Conservation (phyloP, 2,329 filamentous ascomycete species). For the Phialophora expanda region DNA sequence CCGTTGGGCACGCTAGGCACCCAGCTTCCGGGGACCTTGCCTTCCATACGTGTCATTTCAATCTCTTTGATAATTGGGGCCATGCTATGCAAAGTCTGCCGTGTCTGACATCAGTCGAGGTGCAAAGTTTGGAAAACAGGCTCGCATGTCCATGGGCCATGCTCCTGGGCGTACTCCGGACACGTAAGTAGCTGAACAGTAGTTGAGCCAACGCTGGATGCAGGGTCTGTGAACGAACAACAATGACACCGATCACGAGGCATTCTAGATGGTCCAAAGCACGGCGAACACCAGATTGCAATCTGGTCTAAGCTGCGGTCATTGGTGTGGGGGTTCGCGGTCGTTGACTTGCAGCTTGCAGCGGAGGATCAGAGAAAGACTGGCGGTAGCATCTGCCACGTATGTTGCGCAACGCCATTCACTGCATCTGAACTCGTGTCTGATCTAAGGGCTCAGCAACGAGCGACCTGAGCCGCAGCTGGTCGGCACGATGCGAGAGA, state of each 20-base stretch:
- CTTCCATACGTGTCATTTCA: slow-evolving; percentile 20
- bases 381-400: slow-evolving; percentile 30
- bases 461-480: slow-evolving; percentile 27
- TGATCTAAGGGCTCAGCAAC: slow-evolving; percentile 9
- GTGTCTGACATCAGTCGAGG: slow-evolving; percentile 10
- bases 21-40: background rate
- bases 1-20: background rate
- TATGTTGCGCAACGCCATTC: slow-evolving; percentile 22
- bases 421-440: slow-evolving; percentile 17
- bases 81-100: background rate
- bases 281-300: slow-evolving; percentile 26
- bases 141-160: background rate
- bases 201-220: slow-evolving; percentile 8
- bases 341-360: slow-evolving; percentile 28
- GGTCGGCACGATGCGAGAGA: slow-evolving; percentile 33
- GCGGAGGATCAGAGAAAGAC: slow-evolving; percentile 27
- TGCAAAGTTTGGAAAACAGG: background rate
- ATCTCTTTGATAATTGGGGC: background rate
- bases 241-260: slow-evolving; percentile 2
- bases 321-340: slow-evolving; percentile 26
- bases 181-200: background rate
- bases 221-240: slow-evolving; percentile 5
- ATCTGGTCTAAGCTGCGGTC: slow-evolving; percentile 26
- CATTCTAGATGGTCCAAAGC: slow-evolving; percentile 7
- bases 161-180: too few species aligned